Percentiles rank a stretch among this genome's conserved stretches.
Evolutionary conservation across 306 rosid species (phyloP).

Genomic region (Prunus armeniaca): DNA sequence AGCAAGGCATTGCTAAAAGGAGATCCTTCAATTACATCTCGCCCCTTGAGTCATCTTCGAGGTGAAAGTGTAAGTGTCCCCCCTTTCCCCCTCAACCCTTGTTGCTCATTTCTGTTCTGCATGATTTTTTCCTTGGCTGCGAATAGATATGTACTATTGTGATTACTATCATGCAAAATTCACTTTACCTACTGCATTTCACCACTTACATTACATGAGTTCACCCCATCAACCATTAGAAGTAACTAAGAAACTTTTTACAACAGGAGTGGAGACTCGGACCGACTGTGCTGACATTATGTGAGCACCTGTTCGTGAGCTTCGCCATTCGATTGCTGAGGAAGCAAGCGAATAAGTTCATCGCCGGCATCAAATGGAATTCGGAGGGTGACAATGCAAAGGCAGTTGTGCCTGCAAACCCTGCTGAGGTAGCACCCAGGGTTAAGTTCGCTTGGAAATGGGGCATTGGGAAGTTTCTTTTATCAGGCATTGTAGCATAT

Average conservation of each 20-base stretch:
- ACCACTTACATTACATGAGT: no score
- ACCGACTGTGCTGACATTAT: slow-evolving; percentile 71
- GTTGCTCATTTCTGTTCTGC: background rate
- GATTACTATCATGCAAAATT: background rate
- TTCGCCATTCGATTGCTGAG: slow-evolving; percentile 80
- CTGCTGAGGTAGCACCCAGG: slow-evolving; percentile 18
- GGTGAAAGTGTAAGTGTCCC: slow-evolving; percentile 65
- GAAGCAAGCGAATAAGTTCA: slow-evolving; percentile 54
- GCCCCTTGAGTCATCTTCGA: slow-evolving; percentile 58
- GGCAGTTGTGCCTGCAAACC: slow-evolving; percentile 26
- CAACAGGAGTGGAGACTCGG: slow-evolving; percentile 83
- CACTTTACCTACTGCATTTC: background rate
- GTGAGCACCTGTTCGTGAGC: slow-evolving; percentile 90
- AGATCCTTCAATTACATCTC: slow-evolving; percentile 56
- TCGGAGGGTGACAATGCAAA: slow-evolving; percentile 24
- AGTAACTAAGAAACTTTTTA: slow-evolving; percentile 13
- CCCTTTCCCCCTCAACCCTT: background rate
- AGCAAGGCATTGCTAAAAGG: slow-evolving; percentile 81
- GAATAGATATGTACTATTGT: no score
- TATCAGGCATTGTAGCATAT: slow-evolving; percentile 83
- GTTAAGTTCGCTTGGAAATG: slow-evolving; percentile 49
- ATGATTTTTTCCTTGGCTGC: background rate
- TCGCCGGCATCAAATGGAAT: slow-evolving; percentile 42
- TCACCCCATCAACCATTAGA: slow-evolving; percentile 5
- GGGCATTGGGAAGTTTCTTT: slow-evolving; percentile 71